phyloP scores from a whole-genome alignment of 1,284 basidiomycete genomes.

The Erythrobasidium hasegawianum region DNA sequence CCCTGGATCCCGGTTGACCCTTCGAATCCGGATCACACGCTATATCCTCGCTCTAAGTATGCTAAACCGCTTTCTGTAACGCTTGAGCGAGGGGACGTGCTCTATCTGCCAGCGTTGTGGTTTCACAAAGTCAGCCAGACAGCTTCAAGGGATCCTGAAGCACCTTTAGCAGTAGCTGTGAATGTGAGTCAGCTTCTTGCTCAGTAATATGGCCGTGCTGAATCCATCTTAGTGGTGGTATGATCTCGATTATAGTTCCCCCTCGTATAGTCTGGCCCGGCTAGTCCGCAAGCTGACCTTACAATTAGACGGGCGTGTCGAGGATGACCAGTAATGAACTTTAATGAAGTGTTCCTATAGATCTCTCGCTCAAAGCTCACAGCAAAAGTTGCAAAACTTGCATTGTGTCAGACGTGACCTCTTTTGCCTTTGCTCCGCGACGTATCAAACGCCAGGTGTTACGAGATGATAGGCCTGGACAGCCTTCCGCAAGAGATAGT shows the following conservation, averaged over 20 bases:
- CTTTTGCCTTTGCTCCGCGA: not conserved
- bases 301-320: constrained; percentile 28
- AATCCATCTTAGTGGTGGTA: constrained; percentile 67
- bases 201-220: not conserved
- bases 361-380: too few species aligned
- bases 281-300: constrained; percentile 56
- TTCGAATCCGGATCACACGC: constrained; percentile 23
- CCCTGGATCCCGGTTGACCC: constrained; percentile 46
- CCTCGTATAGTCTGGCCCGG: constrained; percentile 63
- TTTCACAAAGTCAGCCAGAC: constrained; percentile 81
- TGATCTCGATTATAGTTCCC: constrained; percentile 67
- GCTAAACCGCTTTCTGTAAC: constrained; percentile 64
- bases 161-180: constrained; percentile 23
- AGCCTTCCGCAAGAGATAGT: constrained; percentile 21
- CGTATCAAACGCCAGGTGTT: not conserved
- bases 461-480: constrained; percentile 1
- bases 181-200: constrained; percentile 7
- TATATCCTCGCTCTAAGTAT: constrained; percentile 46
- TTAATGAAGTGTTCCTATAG: too few species aligned
- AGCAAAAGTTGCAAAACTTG: too few species aligned
- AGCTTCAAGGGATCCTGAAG: constrained; percentile 32
- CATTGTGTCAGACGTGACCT: not conserved
- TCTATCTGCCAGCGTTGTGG: constrained; percentile 88
- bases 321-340: not conserved
- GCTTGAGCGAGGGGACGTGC: constrained; percentile 66